phyloP scores from a whole-genome alignment of 1,284 basidiomycete genomes.

The Tylopilus sp. region DNA sequence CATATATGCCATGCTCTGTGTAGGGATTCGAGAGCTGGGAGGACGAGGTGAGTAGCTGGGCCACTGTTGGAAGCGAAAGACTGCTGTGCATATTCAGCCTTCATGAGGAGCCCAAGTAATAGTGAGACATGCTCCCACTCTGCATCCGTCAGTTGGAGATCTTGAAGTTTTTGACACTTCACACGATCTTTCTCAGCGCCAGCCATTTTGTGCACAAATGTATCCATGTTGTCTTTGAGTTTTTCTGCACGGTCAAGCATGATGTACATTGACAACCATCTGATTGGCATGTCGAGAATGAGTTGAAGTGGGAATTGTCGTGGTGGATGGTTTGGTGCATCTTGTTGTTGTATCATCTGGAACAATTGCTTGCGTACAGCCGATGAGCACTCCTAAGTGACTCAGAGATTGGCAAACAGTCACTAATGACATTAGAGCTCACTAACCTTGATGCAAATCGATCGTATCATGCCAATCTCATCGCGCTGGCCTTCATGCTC shows the following conservation, averaged over 20 bases:
- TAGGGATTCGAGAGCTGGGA: slow-evolving; percentile 24
- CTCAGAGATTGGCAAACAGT: too few species aligned
- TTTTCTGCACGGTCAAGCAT: background rate
- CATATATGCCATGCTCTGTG: slow-evolving; percentile 22
- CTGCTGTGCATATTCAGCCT: background rate
- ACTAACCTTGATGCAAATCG: too few species aligned
- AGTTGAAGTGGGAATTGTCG: background rate
- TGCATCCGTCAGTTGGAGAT: background rate
- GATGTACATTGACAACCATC: background rate
- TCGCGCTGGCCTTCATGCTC: too few species aligned
- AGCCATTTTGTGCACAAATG: background rate
- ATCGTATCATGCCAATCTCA: too few species aligned
- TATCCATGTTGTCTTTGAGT: background rate
- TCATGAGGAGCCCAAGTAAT: background rate
- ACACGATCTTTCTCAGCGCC: background rate
- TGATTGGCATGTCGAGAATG: background rate
- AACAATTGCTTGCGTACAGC: background rate
- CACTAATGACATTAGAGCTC: too few species aligned
- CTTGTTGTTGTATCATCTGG: background rate
- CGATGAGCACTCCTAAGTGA: background rate
- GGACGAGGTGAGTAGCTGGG: background rate
- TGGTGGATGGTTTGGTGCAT: background rate
- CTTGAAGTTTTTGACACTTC: background rate
- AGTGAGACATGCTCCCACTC: background rate
- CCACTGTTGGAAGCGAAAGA: background rate